Base-by-base conservation (phyloP, 2,329 filamentous ascomycete species). In the Colletotrichum camelliae region DNA sequence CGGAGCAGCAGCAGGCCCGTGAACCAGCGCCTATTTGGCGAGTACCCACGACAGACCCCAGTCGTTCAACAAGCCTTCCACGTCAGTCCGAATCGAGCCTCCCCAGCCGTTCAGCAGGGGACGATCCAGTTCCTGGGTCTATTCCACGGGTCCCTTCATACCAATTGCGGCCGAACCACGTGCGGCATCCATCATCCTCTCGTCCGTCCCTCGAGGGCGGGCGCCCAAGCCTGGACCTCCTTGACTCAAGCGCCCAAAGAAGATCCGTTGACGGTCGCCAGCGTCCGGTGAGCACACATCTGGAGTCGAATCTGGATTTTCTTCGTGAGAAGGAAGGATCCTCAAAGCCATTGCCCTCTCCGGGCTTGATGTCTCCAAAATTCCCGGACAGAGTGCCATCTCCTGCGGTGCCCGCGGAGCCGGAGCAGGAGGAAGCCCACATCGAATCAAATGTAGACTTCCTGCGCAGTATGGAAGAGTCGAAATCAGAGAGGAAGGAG, bases 381-480 rank as follows among this genome's bases (percentile, higher is more conserved):
- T 79, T 82, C 52, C 79, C 79, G 7, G 86, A 83, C 57, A 86
- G 86, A 55, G 80, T 82, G 29, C 83, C 84, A 16, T 90, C 85
- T 29, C 87, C 84, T 75, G 88, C 80, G 68, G 85, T 83, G 78
- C 61, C 35, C n/a, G 43, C 35, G 16, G 85, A 85, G 39, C 81
- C 89, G 3, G 84, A 87, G 7, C 91, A 93, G n/a, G 91, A 93
- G n/a, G 91, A 93, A 21, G 90, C 88, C 66, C 93, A 91, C 74
- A 94, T 97, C 77, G 87, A 93, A 75, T 96, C 94, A 3, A 95
- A 97, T 79, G 91, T 98, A 27, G 95, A 97, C 58, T 97, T 95
- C 80, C 87, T 98, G 21, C 93, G 94, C 55, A 93, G 92, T 3
- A 93, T 94, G 85, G 95, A 98, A 89, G 87, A 92, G 76, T 85